phyloP scores from a whole-genome alignment of 768 basidiomycete species.

The Clathrus columnatus region DNA sequence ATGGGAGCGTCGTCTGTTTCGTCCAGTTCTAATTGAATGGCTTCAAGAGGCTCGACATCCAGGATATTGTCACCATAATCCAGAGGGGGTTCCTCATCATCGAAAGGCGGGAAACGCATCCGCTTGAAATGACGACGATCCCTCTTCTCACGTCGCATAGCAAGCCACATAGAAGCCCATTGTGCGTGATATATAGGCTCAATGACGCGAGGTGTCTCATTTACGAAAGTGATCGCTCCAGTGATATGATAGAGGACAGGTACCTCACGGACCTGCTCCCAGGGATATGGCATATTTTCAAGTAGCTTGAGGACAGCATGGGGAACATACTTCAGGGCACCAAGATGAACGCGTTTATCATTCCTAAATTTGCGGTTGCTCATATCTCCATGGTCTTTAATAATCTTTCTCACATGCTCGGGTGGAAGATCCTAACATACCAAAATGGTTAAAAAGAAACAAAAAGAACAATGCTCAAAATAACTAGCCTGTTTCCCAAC shows the following conservation, averaged over 20 bases:
- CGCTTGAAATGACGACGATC: constrained; percentile 99
- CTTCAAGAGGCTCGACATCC: constrained; percentile 95
- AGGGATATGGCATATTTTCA: constrained; percentile 95
- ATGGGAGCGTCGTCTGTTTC: constrained; percentile 86
- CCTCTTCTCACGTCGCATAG: constrained; percentile 97
- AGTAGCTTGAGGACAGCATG: constrained; percentile 99
- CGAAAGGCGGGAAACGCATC: constrained; percentile 98
- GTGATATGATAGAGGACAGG: constrained; percentile 98
- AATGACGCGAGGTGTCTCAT: constrained; percentile 93
- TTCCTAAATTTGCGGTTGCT: constrained; percentile 98
- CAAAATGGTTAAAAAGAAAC: constrained; percentile 14
- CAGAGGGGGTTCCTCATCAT: constrained; percentile 97
- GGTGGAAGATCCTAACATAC: constrained; percentile 84
- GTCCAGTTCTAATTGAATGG: constrained; percentile 94
- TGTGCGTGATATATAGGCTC: constrained; percentile 98
- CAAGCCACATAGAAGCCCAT: constrained; percentile 99
- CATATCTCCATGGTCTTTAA: constrained; percentile 99
- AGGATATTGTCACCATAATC: constrained; percentile 99
- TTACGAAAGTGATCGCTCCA: constrained; percentile 98
- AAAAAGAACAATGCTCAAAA: background rate
- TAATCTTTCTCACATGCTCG: constrained; percentile 98
- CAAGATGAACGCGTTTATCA: constrained; percentile 98
- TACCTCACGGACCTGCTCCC: constrained; percentile 99
- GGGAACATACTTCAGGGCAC: constrained; percentile 96
- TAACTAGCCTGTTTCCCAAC: constrained; percentile 81